Conservation (phyloP, 169 alveolate species). For the Plasmodium yoelii region DNA sequence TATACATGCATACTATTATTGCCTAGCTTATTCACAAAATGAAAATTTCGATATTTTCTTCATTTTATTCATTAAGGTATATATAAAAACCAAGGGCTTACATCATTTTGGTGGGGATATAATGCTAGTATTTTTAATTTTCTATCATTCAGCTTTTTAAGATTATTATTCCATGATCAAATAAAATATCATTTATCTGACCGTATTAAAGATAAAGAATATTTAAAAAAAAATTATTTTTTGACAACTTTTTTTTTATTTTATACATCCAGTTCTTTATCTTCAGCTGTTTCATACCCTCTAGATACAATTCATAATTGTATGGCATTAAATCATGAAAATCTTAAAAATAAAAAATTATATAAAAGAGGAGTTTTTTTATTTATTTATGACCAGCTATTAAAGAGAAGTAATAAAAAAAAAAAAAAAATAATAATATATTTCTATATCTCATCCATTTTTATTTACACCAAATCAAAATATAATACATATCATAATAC, state of each 20-base stretch:
- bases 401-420: slow-evolving; percentile 39
- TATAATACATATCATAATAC: too few relatives aligned
- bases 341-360: slow-evolving; percentile 28
- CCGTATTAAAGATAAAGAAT: not conserved
- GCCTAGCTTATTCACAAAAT: too few relatives aligned
- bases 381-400: slow-evolving; percentile 38
- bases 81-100: slow-evolving; percentile 42
- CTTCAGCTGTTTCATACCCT: slow-evolving; percentile 50
- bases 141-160: slow-evolving; percentile 54
- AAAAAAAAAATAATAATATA: not conserved
- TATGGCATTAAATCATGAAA: slow-evolving; percentile 60
- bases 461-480: too few relatives aligned
- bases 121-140: slow-evolving; percentile 56
- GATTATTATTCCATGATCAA: slow-evolving; percentile 57
- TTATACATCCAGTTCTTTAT: slow-evolving; percentile 56
- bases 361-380: slow-evolving; percentile 30
- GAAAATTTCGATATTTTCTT: not conserved
- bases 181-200: slow-evolving; percentile 40
- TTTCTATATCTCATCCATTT: too few relatives aligned
- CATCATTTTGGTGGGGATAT: slow-evolving; percentile 76
- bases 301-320: slow-evolving; percentile 39
- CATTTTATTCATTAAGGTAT: slow-evolving; percentile 27
- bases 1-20: not conserved
- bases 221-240: slow-evolving; percentile 14
- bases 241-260: slow-evolving; percentile 31